Evolutionary conservation across 768 basidiomycete genomes (phyloP).

Genomic region (Fistulinella prunicolor): DNA sequence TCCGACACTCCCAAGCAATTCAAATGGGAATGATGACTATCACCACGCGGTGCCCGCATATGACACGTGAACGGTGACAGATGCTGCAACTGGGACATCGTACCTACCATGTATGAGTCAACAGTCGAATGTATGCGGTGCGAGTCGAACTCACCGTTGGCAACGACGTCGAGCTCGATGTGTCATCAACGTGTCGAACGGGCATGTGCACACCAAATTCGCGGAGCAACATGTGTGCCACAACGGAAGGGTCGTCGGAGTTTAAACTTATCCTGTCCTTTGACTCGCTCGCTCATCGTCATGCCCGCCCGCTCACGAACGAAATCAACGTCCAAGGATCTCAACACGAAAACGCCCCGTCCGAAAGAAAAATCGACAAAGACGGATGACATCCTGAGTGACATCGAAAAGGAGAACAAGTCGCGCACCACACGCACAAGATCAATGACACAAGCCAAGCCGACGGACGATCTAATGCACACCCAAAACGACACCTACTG

Average conservation of each 20-base stretch:
- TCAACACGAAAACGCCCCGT: slow-evolving; percentile 1
- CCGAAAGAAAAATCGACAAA: slow-evolving; percentile 19
- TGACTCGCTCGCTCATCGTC: slow-evolving; percentile 20
- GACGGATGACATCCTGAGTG: slow-evolving; percentile 21
- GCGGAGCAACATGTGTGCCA: slow-evolving; percentile 17
- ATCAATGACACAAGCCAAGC: slow-evolving; percentile 21
- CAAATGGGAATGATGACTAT: slow-evolving; percentile 11
- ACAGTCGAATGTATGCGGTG: slow-evolving; percentile 1
- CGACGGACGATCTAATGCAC: too few relatives aligned
- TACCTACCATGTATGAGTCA: background rate
- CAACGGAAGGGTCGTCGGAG: slow-evolving; percentile 26
- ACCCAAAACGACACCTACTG: slow-evolving; percentile 39
- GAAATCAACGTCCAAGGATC: slow-evolving; percentile 30
- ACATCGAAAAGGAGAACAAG: slow-evolving; percentile 33
- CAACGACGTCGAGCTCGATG: too few relatives aligned
- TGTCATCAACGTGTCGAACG: too few relatives aligned
- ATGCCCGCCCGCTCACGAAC: slow-evolving; percentile 51
- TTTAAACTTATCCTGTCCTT: slow-evolving; percentile 31
- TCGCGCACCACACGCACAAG: slow-evolving; percentile 16
- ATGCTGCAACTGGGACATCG: background rate
- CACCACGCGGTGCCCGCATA: slow-evolving; percentile 2
- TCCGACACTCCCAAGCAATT: slow-evolving; percentile 6
- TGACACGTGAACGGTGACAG: slow-evolving; percentile 17
- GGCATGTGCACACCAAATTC: too few relatives aligned
- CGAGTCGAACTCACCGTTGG: background rate